These are phyloP conservation scores for Candida rishiriensis DNA, from an alignment of 805 yeast genomes.

Conservation along the genomic window DNA sequence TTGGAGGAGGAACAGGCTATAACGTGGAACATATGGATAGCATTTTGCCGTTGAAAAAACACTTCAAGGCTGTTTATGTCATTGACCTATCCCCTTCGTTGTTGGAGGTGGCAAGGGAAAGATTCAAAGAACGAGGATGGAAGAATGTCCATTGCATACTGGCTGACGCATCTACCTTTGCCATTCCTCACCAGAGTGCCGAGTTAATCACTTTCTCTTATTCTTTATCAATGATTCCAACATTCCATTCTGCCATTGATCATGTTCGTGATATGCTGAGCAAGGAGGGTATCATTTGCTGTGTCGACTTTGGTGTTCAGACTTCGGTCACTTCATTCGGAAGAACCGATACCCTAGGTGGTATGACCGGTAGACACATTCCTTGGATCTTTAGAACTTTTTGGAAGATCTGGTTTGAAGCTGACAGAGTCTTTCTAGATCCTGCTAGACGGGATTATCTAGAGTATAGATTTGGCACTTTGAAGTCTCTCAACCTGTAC, in stretches of 20 bases:
- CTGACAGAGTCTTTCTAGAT: conserved; percentile 74
- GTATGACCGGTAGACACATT: conserved; percentile 62
- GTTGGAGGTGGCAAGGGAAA: conserved; percentile 62
- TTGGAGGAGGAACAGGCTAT: conserved; percentile 86
- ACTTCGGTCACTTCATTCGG: conserved; percentile 59
- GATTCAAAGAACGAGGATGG: conserved; percentile 48
- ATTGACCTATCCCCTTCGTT: conserved; percentile 76
- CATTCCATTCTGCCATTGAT: conserved; percentile 75
- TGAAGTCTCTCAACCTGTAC: conserved; percentile 66
- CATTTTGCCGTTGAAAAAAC: conserved; percentile 40
- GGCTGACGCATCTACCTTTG: conserved; percentile 73
- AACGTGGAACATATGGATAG: conserved; percentile 74
- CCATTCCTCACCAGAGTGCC: conserved; percentile 47
- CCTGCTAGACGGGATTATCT: conserved; percentile 78
- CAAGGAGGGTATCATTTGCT: conserved; percentile 58
- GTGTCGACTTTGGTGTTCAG: conserved; percentile 81
- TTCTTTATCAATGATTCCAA: conserved; percentile 81
- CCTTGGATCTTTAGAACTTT: conserved; percentile 77
- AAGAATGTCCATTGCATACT: conserved; percentile 62
- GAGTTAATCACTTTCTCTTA: conserved; percentile 76
- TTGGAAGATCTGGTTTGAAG: conserved; percentile 87
- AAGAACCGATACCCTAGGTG: conserved; percentile 71
- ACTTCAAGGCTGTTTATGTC: conserved; percentile 63
- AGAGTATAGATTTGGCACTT: conserved; percentile 78
- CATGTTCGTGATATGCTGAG: conserved; percentile 51